A percentile compares a stretch with the other conserved stretches of the same genome.
phyloP scores from a whole-genome alignment of 495 filamentous ascomycete genomes.

The Neurospora sp. region DNA sequence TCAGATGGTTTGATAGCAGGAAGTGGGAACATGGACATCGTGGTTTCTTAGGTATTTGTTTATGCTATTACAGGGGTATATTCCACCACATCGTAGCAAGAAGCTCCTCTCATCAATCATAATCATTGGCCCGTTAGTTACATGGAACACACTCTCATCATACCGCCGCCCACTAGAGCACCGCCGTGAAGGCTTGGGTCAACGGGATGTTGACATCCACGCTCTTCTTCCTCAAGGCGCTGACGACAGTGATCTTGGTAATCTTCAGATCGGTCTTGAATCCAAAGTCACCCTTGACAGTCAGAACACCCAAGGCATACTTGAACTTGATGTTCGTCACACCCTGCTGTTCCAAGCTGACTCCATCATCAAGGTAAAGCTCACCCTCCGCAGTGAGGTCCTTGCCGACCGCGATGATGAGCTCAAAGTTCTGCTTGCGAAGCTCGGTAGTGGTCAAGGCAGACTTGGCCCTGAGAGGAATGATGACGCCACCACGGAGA shows the following conservation, averaged over 20 bases:
- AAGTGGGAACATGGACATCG: background rate
- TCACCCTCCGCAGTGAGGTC: conserved; percentile 29
- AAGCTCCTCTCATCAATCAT: background rate
- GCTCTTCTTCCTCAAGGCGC: conserved; percentile 14
- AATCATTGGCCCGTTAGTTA: background rate
- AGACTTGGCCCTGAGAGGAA: conserved; percentile 51
- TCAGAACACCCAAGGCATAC: conserved; percentile 41
- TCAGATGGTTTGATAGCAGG: background rate
- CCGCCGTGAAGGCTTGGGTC: conserved; percentile 2
- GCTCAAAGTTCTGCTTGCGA: conserved; percentile 54
- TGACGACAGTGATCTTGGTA: conserved; percentile 46
- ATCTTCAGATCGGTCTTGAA: conserved; percentile 40
- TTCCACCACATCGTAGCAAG: background rate
- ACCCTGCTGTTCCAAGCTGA: conserved; percentile 39
- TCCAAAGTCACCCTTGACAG: conserved; percentile 43
- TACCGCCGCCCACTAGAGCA: background rate
- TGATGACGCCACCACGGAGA: conserved; percentile 58
- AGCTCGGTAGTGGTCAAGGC: conserved; percentile 63
- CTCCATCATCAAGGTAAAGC: conserved; percentile 55
- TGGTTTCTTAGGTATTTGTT: background rate
- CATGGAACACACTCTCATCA: background rate
- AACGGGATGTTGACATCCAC: conserved; percentile 7
- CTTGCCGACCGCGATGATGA: conserved; percentile 53
- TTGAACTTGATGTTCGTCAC: conserved; percentile 44
- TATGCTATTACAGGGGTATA: background rate